Evolutionary conservation across 352 stramenopile species (phyloP), one percentile per base, ranked within the genome.

Genomic region (Thalassiosira hispida): DNA sequence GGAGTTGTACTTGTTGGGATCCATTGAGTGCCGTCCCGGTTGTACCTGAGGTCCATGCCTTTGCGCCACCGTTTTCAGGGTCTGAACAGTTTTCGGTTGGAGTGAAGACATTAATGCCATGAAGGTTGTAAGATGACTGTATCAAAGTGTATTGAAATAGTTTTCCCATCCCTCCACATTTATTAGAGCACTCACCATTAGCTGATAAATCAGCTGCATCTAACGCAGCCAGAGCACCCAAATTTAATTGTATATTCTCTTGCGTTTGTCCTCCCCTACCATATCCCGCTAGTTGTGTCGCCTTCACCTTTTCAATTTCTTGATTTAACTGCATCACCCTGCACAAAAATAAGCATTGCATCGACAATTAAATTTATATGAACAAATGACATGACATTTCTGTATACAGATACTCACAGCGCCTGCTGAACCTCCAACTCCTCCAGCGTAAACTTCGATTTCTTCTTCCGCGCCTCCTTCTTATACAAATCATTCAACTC

Each of bases 301-400:
- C 86, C 64, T 89, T 91, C 12, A 93, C 83, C 62, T 93, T 90
- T 64, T 93, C 86, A 77, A 93, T 92, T 72, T 93, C 82, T 0
- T 56, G 42, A 61, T 90, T 77, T 49, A 94, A 81, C 38, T 83
- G 75, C 57, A 86, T 75, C 29, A 93, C 86, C 27, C 51, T 60
- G 8, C 31, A 38, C 31, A 38, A 38, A 38, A 38, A 38, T 38
- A 38, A 38, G n/a, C n/a, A n/a, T n/a, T n/a, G n/a, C n/a, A n/a
- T n/a, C n/a, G n/a, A n/a, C n/a, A 9, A 38, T 38, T 38, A 38
- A 38, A 9, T 38, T 38, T 38, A 9, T 3, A 8, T 38, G 31
- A 9, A 38, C 31, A 38, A 38, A 38, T 8, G 8, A 38, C n/a
- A 51, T 51, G 42, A 51, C 22, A 51, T 8, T 38, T 8, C 3